These are phyloP conservation scores for Salicornia ramosissima DNA, from an alignment of 148 eudicot species.

Conservation along the genomic window DNA sequence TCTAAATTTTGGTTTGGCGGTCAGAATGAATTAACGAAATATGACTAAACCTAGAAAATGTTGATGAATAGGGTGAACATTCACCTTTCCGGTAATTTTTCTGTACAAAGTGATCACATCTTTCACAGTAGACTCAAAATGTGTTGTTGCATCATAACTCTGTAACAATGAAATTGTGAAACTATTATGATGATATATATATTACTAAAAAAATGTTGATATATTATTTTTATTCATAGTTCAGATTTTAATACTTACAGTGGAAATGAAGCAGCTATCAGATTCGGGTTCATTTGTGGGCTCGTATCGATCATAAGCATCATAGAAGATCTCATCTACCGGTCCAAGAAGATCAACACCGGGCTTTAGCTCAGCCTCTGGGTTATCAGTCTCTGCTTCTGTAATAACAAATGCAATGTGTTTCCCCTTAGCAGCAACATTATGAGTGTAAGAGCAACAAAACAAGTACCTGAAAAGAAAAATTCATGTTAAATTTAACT, in stretches of 20 bases:
- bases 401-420: slow-evolving; percentile 84
- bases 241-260: slow-evolving; percentile 37
- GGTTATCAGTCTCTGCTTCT: slow-evolving; percentile 92
- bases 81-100: slow-evolving; percentile 76
- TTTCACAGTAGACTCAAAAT: slow-evolving; percentile 64
- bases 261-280: slow-evolving; percentile 83
- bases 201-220: neutral
- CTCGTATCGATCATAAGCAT: slow-evolving; percentile 80
- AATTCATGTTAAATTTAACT: neutral
- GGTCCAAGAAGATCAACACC: slow-evolving; percentile 90
- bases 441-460: slow-evolving; percentile 94
- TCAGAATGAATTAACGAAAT: no score
- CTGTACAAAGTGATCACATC: slow-evolving; percentile 65
- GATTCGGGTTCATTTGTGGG: slow-evolving; percentile 45
- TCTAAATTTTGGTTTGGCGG: no score
- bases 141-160: slow-evolving; percentile 79
- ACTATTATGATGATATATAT: no score
- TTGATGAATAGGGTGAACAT: neutral
- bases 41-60: no score
- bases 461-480: slow-evolving; percentile 79
- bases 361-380: slow-evolving; percentile 79
- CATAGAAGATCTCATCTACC: slow-evolving; percentile 79
- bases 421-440: slow-evolving; percentile 91
- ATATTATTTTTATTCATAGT: neutral
- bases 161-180: slow-evolving; percentile 25